A percentile compares a stretch with the other conserved stretches of the same genome.
These are phyloP conservation scores for Pseudoturritis turrita DNA, from an alignment of 345 rosid species.

Conservation along the genomic window DNA sequence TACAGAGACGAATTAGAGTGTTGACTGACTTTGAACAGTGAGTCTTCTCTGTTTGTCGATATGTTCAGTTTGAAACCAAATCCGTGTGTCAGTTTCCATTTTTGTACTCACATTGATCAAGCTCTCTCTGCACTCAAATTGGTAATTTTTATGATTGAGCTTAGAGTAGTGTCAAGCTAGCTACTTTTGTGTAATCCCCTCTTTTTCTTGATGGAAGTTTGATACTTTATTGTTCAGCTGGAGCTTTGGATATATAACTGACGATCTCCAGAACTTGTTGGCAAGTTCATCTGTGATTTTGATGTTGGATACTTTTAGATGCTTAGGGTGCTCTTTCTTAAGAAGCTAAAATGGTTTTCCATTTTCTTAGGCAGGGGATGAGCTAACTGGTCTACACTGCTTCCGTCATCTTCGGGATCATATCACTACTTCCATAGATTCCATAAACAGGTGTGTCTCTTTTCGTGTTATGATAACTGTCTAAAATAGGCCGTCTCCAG, in stretches of 20 bases:
- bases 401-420: conserved; percentile 97
- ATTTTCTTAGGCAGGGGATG: conserved; percentile 74
- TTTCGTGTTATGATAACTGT: background rate
- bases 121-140: conserved; percentile 79
- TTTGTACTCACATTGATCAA: conserved; percentile 63
- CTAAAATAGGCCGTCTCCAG: background rate
- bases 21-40: too few species aligned
- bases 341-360: conserved; percentile 8
- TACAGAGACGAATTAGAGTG: too few species aligned
- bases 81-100: conserved; percentile 4
- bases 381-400: conserved; percentile 92
- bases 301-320: conserved; percentile 11
- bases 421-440: conserved; percentile 73
- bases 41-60: too few species aligned
- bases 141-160: conserved; percentile 38
- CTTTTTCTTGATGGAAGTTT: conserved; percentile 19
- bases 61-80: too few species aligned
- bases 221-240: conserved; percentile 57
- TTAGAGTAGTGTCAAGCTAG: background rate
- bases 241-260: conserved; percentile 88
- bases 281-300: conserved; percentile 37
- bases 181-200: background rate
- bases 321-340: background rate
- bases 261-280: conserved; percentile 86
- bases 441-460: conserved; percentile 63